These are phyloP conservation scores for Diaporthe eres DNA, from an alignment of 2,329 filamentous ascomycete genomes.

Conservation along the genomic window DNA sequence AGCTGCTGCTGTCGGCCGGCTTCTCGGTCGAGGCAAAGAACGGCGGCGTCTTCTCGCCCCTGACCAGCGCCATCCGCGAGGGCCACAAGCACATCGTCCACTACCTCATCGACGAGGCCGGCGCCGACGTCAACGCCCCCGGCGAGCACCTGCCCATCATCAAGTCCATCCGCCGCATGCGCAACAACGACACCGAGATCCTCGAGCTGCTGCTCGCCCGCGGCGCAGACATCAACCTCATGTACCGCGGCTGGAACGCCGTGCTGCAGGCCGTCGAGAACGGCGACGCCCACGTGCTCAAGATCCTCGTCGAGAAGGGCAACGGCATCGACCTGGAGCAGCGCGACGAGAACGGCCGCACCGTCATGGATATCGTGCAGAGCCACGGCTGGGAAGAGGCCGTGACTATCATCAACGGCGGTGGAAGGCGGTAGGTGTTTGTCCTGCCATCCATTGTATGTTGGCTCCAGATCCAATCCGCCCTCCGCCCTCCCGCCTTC, in stretches of 20 bases:
- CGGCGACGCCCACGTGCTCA: constrained; percentile 68
- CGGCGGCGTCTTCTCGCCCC: constrained; percentile 78
- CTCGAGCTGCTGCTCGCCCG: constrained; percentile 73
- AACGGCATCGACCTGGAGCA: constrained; percentile 46
- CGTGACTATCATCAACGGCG: constrained; percentile 58
- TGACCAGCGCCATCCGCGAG: constrained; percentile 78
- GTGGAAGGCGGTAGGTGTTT: constrained; percentile 42
- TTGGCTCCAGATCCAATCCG: constrained; percentile 21
- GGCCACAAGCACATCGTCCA: constrained; percentile 71
- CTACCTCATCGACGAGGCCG: constrained; percentile 73
- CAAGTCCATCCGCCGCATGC: constrained; percentile 74
- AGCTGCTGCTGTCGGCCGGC: constrained; percentile 74
- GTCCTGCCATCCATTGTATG: constrained; percentile 17
- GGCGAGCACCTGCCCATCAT: constrained; percentile 80
- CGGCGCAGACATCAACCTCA: constrained; percentile 77
- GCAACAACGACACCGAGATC: constrained; percentile 69
- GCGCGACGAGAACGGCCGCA: constrained; percentile 47
- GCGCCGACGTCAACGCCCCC: constrained; percentile 75
- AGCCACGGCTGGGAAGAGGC: constrained; percentile 72
- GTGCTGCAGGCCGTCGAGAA: constrained; percentile 77
- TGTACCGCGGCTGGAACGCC: constrained; percentile 77
- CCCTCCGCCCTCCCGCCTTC: not conserved
- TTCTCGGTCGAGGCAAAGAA: constrained; percentile 80
- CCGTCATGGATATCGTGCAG: constrained; percentile 70
- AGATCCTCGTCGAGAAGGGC: constrained; percentile 59